Percentiles rank a stretch among this genome's conserved stretches.
phyloP scores from a whole-genome alignment of 352 stramenopile genomes.

The Phytophthora palmivora region DNA sequence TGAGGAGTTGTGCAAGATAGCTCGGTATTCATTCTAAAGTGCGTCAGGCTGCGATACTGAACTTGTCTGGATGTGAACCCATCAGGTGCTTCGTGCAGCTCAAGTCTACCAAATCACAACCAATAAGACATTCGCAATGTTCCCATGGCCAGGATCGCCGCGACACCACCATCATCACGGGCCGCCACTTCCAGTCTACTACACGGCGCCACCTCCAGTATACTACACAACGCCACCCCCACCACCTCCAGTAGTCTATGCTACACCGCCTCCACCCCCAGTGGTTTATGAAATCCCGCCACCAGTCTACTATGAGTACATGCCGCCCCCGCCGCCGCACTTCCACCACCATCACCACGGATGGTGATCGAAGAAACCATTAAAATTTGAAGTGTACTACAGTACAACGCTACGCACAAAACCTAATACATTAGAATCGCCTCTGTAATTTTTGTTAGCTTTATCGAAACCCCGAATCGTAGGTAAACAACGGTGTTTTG shows the following conservation, averaged over 20 bases:
- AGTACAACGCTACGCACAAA: not conserved
- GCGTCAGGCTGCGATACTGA: too few relatives aligned
- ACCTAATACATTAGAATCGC: conserved; percentile 8
- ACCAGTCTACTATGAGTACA: conserved; percentile 21
- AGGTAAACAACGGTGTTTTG: conserved; percentile 2
- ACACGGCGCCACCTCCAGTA: conserved; percentile 10
- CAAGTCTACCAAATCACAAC: conserved; percentile 2
- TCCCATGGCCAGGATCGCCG: conserved; percentile 16
- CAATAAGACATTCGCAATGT: conserved; percentile 2
- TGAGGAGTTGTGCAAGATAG: too few relatives aligned
- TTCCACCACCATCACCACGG: conserved; percentile 16
- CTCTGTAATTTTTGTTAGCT: not conserved
- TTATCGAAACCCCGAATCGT: not conserved
- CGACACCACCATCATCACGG: conserved; percentile 17
- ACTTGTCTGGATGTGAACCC: too few relatives aligned
- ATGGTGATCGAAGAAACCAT: too few relatives aligned
- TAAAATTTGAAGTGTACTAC: too few relatives aligned
- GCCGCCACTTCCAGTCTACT: conserved; percentile 10
- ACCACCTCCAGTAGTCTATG: conserved; percentile 8
- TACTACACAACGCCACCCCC: conserved; percentile 6
- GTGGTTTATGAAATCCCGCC: too few relatives aligned
- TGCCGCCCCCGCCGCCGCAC: conserved; percentile 12
- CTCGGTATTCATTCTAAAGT: too few relatives aligned
- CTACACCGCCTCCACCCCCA: not conserved
- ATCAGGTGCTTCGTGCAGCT: not conserved